Evolutionary conservation across 2,329 filamentous ascomycete genomes (phyloP).

Genomic region (Xylariales sp.): DNA sequence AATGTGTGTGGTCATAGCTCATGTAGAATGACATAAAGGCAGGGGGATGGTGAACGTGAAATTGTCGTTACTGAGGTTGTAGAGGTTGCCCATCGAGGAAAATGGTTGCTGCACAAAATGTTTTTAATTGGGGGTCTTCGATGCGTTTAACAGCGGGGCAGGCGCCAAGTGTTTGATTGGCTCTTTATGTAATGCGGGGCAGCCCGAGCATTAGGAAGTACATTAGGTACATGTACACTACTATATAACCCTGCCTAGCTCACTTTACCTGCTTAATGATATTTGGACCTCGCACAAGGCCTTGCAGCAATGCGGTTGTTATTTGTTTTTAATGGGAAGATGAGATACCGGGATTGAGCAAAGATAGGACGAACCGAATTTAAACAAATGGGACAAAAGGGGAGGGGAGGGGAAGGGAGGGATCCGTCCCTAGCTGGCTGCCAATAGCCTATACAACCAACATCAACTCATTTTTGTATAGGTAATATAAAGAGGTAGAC

Average conservation of each 20-base stretch:
- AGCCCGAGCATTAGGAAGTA: neutral
- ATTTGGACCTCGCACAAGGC: neutral
- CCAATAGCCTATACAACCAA: neutral
- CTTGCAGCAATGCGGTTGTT: too few species aligned
- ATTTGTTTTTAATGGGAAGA: too few species aligned
- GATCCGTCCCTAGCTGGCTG: too few species aligned
- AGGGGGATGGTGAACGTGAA: neutral
- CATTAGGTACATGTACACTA: neutral
- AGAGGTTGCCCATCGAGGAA: slow-evolving; percentile 11
- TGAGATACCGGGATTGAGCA: too few species aligned
- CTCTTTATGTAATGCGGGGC: neutral
- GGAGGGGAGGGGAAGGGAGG: neutral
- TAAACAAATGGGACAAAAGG: neutral
- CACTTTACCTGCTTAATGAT: too few species aligned
- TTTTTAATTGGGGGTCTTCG: slow-evolving; percentile 31
- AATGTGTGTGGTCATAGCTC: slow-evolving; percentile 41
- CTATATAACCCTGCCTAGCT: neutral
- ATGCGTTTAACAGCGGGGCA: slow-evolving; percentile 31
- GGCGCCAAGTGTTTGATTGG: slow-evolving; percentile 21
- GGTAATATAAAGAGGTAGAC: too few species aligned
- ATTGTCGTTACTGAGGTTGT: slow-evolving; percentile 8
- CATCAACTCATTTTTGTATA: neutral
- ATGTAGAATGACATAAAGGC: slow-evolving; percentile 1
- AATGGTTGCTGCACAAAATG: slow-evolving; percentile 35
- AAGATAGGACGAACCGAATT: neutral